Percentiles rank a stretch among this genome's conserved stretches.
Conservation (phyloP, 495 filamentous ascomycete genomes). For the Glutinoglossum americanum region DNA sequence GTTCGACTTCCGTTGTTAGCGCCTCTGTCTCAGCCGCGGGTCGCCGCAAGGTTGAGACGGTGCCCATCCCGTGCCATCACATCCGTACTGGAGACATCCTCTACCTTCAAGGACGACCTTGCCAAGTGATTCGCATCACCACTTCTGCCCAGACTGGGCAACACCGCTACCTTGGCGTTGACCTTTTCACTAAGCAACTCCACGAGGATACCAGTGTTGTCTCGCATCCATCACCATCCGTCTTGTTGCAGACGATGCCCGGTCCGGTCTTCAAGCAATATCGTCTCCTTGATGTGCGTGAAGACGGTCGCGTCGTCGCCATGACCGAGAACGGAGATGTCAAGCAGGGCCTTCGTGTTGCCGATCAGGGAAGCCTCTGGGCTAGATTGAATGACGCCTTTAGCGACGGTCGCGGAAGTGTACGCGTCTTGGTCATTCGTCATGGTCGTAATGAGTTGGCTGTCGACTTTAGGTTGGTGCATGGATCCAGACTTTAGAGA, state of each 20-base stretch:
- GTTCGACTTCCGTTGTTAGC: constrained; percentile 20
- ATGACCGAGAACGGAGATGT: constrained; percentile 86
- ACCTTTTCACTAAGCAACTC: constrained; percentile 98
- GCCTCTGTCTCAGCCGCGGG: constrained; percentile 31
- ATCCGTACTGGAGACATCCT: constrained; percentile 96
- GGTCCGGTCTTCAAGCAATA: constrained; percentile 99
- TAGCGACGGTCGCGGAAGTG: constrained; percentile 74
- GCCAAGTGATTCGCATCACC: constrained; percentile 99
- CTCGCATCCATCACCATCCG: constrained; percentile 85
- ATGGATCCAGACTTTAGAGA: constrained; percentile 45
- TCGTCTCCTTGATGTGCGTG: constrained; percentile 93
- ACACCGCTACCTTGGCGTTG: constrained; percentile 97
- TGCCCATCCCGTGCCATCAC: constrained; percentile 98
- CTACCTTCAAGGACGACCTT: constrained; percentile 96
- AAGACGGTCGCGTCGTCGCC: constrained; percentile 56
- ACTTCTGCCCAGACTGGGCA: constrained; percentile 95
- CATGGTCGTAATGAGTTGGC: constrained; percentile 87
- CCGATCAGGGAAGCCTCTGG: constrained; percentile 81
- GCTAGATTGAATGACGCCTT: constrained; percentile 65
- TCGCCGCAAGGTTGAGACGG: constrained; percentile 50
- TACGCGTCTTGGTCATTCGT: constrained; percentile 88
- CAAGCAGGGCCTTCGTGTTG: constrained; percentile 85
- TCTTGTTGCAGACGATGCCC: constrained; percentile 98
- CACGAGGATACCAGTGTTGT: constrained; percentile 98
- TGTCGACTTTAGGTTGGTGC: constrained; percentile 97